Conservation (phyloP, 1,284 basidiomycete genomes). For the Tremellales sp. region DNA sequence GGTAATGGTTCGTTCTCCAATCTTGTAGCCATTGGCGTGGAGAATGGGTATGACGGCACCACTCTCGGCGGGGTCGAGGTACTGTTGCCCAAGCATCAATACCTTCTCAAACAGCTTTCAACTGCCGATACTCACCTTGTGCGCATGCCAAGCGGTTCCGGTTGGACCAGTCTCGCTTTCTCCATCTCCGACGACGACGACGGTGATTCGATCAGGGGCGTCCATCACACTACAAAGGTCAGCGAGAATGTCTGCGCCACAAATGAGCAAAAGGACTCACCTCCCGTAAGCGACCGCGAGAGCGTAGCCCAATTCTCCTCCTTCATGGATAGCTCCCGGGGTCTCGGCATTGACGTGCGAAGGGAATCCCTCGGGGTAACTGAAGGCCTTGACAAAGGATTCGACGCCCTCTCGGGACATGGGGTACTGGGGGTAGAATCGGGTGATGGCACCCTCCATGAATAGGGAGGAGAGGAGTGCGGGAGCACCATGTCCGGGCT, state of each 20-base stretch:
- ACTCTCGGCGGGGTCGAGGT: constrained; percentile 82
- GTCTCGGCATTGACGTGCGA: constrained; percentile 65
- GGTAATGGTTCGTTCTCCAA: constrained; percentile 80
- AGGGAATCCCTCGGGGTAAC: constrained; percentile 51
- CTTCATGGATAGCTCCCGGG: constrained; percentile 84
- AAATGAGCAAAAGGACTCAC: constrained; percentile 22
- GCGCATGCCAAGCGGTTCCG: constrained; percentile 73
- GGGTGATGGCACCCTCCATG: constrained; percentile 71
- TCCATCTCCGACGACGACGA: constrained; percentile 78
- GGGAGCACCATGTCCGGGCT: constrained; percentile 75
- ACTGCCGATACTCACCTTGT: constrained; percentile 51
- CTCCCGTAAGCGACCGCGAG: constrained; percentile 72
- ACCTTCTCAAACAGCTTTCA: constrained; percentile 4
- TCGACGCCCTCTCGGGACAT: constrained; percentile 62
- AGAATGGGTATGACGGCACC: constrained; percentile 84
- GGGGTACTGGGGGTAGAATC: constrained; percentile 68
- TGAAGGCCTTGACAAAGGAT: constrained; percentile 50
- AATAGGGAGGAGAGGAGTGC: constrained; percentile 73
- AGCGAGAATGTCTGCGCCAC: neutral
- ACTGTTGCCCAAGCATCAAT: no score
- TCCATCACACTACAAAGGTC: constrained; percentile 61
- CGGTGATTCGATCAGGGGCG: constrained; percentile 73
- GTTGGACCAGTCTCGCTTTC: constrained; percentile 84
- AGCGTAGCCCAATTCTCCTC: constrained; percentile 83
- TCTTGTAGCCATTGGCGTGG: constrained; percentile 69